A percentile compares a stretch with the other conserved stretches of the same genome.
These are phyloP conservation scores for Rosa hybrid DNA, from an alignment of 331 rosid genomes.

Conservation along the genomic window DNA sequence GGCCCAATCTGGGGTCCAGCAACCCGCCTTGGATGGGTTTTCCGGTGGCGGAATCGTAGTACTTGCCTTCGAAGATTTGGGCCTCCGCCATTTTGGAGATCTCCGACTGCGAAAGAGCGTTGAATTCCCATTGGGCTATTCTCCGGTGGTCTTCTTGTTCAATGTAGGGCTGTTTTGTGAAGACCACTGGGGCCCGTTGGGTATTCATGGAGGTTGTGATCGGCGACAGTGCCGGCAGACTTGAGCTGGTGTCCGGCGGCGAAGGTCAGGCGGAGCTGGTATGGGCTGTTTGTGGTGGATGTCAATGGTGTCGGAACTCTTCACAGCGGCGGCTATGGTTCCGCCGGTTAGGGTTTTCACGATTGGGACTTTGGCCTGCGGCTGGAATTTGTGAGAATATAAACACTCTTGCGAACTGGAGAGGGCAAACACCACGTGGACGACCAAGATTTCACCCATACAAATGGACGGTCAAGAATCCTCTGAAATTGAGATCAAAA, in stretches of 20 bases:
- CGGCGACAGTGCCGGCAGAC: background rate
- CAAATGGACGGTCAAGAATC: background rate
- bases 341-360: too few relatives aligned
- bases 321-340: too few relatives aligned
- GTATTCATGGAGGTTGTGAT: background rate
- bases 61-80: slow-evolving; percentile 57
- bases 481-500: background rate
- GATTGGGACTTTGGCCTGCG: too few relatives aligned
- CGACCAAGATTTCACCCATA: background rate
- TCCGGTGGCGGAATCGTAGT: slow-evolving; percentile 43
- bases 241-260: too few relatives aligned
- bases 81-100: slow-evolving; percentile 61
- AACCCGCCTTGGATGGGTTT: slow-evolving; percentile 56
- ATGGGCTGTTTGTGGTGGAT: too few relatives aligned
- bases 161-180: background rate
- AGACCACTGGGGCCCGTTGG: background rate
- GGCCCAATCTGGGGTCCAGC: slow-evolving; percentile 84
- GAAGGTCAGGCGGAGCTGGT: too few relatives aligned
- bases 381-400: too few relatives aligned
- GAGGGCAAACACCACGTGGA: background rate
- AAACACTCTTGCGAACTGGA: background rate
- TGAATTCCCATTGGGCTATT: slow-evolving; percentile 41
- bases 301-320: too few relatives aligned
- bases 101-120: slow-evolving; percentile 58
- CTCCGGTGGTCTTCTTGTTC: background rate